Evolutionary conservation across 2,329 filamentous ascomycete species (phyloP).

Genomic region (Hymenoscyphus salicellus): DNA sequence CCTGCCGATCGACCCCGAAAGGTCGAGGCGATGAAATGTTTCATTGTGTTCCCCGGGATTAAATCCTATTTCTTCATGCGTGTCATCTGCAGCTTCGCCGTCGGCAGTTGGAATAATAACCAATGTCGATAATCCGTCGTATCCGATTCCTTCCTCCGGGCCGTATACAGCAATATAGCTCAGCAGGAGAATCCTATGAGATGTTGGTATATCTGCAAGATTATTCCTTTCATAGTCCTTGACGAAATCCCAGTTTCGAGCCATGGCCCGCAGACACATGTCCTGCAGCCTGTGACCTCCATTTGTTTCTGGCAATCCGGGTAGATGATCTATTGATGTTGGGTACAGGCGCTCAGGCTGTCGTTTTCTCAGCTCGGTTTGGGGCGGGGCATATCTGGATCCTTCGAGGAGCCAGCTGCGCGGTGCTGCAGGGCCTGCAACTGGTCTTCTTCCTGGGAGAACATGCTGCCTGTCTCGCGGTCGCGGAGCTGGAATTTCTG

Average conservation of each 20-base stretch:
- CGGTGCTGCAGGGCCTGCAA: slow-evolving; percentile 58
- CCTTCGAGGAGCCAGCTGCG: slow-evolving; percentile 52
- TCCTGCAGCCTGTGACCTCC: slow-evolving; percentile 44
- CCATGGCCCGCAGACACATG: slow-evolving; percentile 49
- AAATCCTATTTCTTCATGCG: neutral
- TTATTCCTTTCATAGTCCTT: slow-evolving; percentile 55
- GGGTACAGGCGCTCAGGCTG: slow-evolving; percentile 32
- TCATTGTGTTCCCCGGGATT: slow-evolving; percentile 39
- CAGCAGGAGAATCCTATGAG: slow-evolving; percentile 51
- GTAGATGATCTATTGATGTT: slow-evolving; percentile 32
- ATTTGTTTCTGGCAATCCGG: slow-evolving; percentile 39
- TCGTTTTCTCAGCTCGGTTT: slow-evolving; percentile 13
- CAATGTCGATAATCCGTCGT: slow-evolving; percentile 50
- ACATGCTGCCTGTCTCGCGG: slow-evolving; percentile 43
- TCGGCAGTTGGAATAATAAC: slow-evolving; percentile 39
- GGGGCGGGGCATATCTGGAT: slow-evolving; percentile 33
- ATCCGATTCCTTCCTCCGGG: slow-evolving; percentile 46
- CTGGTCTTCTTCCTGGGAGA: slow-evolving; percentile 47
- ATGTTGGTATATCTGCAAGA: slow-evolving; percentile 53
- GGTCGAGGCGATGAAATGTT: slow-evolving; percentile 52
- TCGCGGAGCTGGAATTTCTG: slow-evolving; percentile 52
- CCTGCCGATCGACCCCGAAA: slow-evolving; percentile 51
- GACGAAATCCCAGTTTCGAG: slow-evolving; percentile 54
- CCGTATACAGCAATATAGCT: slow-evolving; percentile 47
- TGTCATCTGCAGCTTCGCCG: slow-evolving; percentile 19